Conservation (phyloP, 73 alveolate genomes). For the Loxodes magnus region DNA sequence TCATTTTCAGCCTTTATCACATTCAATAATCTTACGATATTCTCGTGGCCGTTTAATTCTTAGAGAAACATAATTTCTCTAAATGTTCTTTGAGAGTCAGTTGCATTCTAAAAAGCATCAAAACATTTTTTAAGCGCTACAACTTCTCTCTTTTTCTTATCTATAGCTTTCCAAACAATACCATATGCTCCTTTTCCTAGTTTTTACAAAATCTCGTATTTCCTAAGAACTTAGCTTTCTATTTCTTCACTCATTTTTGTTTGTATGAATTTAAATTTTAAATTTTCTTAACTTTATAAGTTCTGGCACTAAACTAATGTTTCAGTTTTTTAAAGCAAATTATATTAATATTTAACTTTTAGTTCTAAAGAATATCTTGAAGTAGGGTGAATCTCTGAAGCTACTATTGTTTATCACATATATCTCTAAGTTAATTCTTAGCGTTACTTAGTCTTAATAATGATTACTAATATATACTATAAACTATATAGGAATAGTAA, state of each 20-base stretch:
- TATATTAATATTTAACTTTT: no score
- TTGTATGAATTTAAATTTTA: no score
- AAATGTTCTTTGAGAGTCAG: constrained; percentile 83
- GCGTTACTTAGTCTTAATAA: no score
- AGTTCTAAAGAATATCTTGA: no score
- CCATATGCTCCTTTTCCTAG: constrained; percentile 89
- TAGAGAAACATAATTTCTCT: constrained; percentile 72
- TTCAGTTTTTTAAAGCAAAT: no score
- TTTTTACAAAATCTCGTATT: constrained; percentile 63
- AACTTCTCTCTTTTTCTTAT: constrained; percentile 61
- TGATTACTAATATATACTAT: no score
- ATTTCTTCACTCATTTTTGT: constrained; percentile 86
- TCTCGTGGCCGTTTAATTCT: constrained; percentile 66
- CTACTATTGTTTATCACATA: no score
- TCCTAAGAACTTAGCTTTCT: constrained; percentile 60
- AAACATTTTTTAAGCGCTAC: constrained; percentile 75
- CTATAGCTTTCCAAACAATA: constrained; percentile 87
- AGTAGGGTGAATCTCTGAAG: no score
- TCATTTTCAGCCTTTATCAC: constrained; percentile 55
- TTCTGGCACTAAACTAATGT: no score
- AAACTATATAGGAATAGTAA: no score
- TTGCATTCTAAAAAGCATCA: constrained; percentile 83
- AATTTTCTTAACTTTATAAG: no score
- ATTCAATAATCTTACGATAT: constrained; percentile 46
- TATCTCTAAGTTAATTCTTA: no score